Evolutionary conservation across 768 basidiomycete species (phyloP), one percentile per base, ranked within the genome.

Genomic region (Naematelia encephala): DNA sequence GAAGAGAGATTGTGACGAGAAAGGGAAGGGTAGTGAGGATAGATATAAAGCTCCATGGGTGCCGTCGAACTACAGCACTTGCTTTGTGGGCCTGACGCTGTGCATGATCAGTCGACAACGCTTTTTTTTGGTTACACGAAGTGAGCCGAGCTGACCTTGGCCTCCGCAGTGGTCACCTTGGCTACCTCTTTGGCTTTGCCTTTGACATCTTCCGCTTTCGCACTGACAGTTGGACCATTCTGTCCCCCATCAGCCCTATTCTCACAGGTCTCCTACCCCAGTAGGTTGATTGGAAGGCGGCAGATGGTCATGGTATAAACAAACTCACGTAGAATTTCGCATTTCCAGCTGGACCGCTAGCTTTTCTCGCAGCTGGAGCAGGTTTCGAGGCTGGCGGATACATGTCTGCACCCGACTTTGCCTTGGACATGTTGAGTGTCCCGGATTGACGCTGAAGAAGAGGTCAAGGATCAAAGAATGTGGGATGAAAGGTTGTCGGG

Each of bases 1-100:
- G 48, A 21, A 74, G 55, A 5, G 68, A 68, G 29, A 69, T 54
- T 51, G 57, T n/a, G 27, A 76, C 23, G 44, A 69, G 50, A 56
- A 69, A 61, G 27, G 72, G 72, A 23, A 73, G n/a, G n/a, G 72
- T 67, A 13, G 64, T 62, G 45, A 73, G 21, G 45, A 73, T 34
- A 34, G 72, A 73, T 27, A 60, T 22, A 28, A 73, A 49, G 5
- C 56, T 55, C 61, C 64, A 69, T 14, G 72, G 72, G 49, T 73
- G 72, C 25, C 72, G 56, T 45, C 47, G 54, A 10, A 54, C 72
- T 4, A 56, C 60, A 3, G 61, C 53, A 10, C 63, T 59, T 13
- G 63, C 69, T 51, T 52, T 62, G 16, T 57, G 64, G 13, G 66
- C 53, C 19, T 51, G 42, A 5, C 54, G 23, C 72, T 73, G 29